These are phyloP conservation scores for Moricandia arvensis DNA, from an alignment of 345 rosid species.

Conservation along the genomic window DNA sequence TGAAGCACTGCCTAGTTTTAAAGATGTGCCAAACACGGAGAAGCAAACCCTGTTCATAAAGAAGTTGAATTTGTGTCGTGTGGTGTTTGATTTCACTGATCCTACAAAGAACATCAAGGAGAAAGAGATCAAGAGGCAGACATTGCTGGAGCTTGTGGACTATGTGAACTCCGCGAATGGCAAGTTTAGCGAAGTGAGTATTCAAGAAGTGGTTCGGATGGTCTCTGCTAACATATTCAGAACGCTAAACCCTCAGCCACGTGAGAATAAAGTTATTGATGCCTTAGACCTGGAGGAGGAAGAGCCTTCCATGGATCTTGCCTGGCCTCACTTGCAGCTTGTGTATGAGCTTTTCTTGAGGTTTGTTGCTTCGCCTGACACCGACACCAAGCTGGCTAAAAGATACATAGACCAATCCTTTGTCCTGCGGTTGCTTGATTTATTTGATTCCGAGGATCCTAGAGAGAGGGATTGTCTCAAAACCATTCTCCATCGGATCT, in stretches of 20 bases:
- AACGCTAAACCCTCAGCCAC: slow-evolving; percentile 58
- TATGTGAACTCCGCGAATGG: slow-evolving; percentile 55
- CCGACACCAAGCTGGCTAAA: slow-evolving; percentile 71
- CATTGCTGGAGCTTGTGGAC: slow-evolving; percentile 72
- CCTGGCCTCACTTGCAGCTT: slow-evolving; percentile 80
- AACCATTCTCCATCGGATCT: slow-evolving; percentile 67
- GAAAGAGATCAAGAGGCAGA: slow-evolving; percentile 71
- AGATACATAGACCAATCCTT: slow-evolving; percentile 66
- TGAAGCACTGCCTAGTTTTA: slow-evolving; percentile 59
- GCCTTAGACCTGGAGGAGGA: slow-evolving; percentile 73
- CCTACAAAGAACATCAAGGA: slow-evolving; percentile 60
- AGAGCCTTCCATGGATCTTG: slow-evolving; percentile 71
- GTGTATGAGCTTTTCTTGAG: slow-evolving; percentile 71
- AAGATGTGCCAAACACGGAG: slow-evolving; percentile 62
- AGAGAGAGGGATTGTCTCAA: slow-evolving; percentile 70
- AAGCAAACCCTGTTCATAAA: slow-evolving; percentile 52
- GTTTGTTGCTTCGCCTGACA: slow-evolving; percentile 70
- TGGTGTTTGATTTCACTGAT: slow-evolving; percentile 63
- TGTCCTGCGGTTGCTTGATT: slow-evolving; percentile 56
- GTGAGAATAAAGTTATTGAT: slow-evolving; percentile 57
- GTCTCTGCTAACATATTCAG: slow-evolving; percentile 64
- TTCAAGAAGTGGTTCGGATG: slow-evolving; percentile 66
- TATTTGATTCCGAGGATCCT: slow-evolving; percentile 71
- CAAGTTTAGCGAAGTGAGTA: slow-evolving; percentile 51
- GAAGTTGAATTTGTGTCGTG: slow-evolving; percentile 59